These are phyloP conservation scores for Isoetes taiwanensis DNA, from an alignment of 75 land plant species.

Conservation along the genomic window DNA sequence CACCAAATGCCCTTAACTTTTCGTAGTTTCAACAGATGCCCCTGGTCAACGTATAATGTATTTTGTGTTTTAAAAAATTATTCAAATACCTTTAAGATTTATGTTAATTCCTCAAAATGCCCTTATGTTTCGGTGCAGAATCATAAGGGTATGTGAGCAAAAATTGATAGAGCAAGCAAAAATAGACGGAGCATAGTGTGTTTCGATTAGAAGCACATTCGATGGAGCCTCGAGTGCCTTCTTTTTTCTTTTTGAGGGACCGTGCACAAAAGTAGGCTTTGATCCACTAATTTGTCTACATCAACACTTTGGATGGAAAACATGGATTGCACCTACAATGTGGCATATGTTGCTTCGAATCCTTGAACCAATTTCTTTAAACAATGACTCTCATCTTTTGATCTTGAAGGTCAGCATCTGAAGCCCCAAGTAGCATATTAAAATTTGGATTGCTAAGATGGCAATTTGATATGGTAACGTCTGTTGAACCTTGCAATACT, in stretches of 20 bases:
- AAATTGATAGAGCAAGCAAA: not conserved
- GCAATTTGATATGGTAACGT: conserved; percentile 1
- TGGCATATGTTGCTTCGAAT: conserved; percentile 2
- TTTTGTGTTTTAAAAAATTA: not conserved
- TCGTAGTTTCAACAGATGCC: no score
- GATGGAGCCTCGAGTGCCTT: no score
- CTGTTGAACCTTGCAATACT: conserved; percentile 1
- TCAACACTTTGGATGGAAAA: not conserved
- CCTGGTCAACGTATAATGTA: no score
- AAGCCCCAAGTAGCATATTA: conserved; percentile 5
- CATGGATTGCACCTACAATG: not conserved
- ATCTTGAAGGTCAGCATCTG: conserved; percentile 2
- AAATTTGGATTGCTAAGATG: not conserved
- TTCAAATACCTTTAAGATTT: no score
- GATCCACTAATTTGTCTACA: no score
- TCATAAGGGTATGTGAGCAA: not conserved
- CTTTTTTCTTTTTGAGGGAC: no score
- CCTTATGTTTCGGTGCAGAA: no score
- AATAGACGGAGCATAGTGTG: no score
- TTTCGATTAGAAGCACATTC: no score
- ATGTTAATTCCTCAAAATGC: no score
- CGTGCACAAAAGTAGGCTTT: no score
- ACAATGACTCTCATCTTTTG: conserved; percentile 6
- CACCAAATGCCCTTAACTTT: no score
- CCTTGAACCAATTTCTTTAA: conserved; percentile 7